A percentile compares a stretch with the other conserved stretches of the same genome.
phyloP scores from a whole-genome alignment of 768 basidiomycete genomes.

The Tricholoma matsutake region DNA sequence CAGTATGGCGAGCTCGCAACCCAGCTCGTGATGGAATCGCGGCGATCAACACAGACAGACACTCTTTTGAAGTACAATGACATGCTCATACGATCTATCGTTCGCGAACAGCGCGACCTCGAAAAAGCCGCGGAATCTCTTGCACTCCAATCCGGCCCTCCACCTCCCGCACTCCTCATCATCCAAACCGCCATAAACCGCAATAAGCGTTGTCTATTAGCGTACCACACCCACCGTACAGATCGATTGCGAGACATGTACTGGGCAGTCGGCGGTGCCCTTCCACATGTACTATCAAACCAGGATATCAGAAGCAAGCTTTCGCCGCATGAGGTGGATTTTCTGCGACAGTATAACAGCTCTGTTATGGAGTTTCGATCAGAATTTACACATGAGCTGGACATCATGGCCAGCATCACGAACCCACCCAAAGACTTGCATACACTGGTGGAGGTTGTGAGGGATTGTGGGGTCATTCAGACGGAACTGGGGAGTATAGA shows the following conservation, averaged over 20 bases:
- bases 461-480: conserved; percentile 89
- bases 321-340: conserved; percentile 67
- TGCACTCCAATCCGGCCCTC: conserved; percentile 34
- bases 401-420: conserved; percentile 80
- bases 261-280: conserved; percentile 85
- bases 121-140: conserved; percentile 52
- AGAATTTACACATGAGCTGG: conserved; percentile 82
- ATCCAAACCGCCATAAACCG: conserved; percentile 86
- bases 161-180: conserved; percentile 69
- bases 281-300: conserved; percentile 76
- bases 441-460: conserved; percentile 81
- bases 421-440: conserved; percentile 87
- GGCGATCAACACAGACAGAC: conserved; percentile 80
- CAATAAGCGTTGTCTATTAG: conserved; percentile 94
- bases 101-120: conserved; percentile 90
- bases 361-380: conserved; percentile 82
- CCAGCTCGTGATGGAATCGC: conserved; percentile 83
- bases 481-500: conserved; percentile 90
- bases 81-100: conserved; percentile 76
- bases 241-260: conserved; percentile 84
- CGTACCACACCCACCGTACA: conserved; percentile 86
- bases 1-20: conserved; percentile 86
- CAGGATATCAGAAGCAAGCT: conserved; percentile 68
- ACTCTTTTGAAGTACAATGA: conserved; percentile 92
- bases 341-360: conserved; percentile 62